Base-by-base conservation (phyloP, 2,329 filamentous ascomycete species). In the Fusarium longipes region DNA sequence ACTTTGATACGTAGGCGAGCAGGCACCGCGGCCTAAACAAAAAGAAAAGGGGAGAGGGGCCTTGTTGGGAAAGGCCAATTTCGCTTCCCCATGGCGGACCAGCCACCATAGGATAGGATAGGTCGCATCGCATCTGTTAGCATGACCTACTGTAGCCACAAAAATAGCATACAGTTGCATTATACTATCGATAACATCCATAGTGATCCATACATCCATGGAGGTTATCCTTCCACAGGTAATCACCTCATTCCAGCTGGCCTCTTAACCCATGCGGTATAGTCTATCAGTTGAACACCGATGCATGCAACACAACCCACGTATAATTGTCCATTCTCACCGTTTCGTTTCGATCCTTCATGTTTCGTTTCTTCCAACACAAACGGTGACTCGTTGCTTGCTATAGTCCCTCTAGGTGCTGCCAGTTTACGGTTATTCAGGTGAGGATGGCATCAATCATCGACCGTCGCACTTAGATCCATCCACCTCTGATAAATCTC, bases 81-180 rank as follows among this genome's bases (percentile, higher is more conserved):
- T 72, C 70, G 70, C 70, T 72, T 72, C 62, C 36, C 66, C 65
- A 63, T 67, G 45, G 43, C 36, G 55, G 59, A 44, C 63, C 48
- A 65, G 58, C 54, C 59, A 67, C 53, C 27, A 45, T 42, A 62
- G 60, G 67, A n/a, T n/a, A n/a, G n/a, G n/a, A n/a, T n/a, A n/a
- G n/a, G n/a, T n/a, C n/a, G n/a, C n/a, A n/a, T 52, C 50, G 64
- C 48, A 67, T 48, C 49, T 30, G 30, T 32, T 40, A 59, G 53
- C 49, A 61, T n/a, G n/a, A n/a, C n/a, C n/a, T n/a, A n/a, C n/a
- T n/a, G n/a, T 49, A 43, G 49, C 49, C 44, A 48, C 44, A 35
- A 48, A 48, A 48, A 48, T 49, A 49, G 33, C 40, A 49, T 49
- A 24, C 32, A 17, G 29, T 47, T 24, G 30, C 29, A 42, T 42